Evolutionary conservation across 495 filamentous ascomycete genomes (phyloP).

Genomic region (Chaetomium fimeti): DNA sequence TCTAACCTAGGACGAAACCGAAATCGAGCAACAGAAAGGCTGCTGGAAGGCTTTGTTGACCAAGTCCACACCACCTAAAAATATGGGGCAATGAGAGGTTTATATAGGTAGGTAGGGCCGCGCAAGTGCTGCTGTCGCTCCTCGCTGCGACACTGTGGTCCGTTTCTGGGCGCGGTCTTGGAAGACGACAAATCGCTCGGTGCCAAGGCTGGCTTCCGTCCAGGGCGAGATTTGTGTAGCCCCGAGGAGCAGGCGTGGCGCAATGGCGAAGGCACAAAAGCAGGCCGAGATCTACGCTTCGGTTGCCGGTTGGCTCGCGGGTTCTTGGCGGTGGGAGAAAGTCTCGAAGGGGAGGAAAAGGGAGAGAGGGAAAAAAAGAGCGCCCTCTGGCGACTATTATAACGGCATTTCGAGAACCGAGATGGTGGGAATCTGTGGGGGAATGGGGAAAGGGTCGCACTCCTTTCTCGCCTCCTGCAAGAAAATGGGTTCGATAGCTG

Average conservation of each 20-base stretch:
- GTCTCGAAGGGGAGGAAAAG: conserved; percentile 15
- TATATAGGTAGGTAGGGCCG: conserved; percentile 16
- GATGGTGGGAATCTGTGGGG: conserved; percentile 7
- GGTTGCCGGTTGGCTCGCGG: conserved; percentile 30
- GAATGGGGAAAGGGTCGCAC: neutral
- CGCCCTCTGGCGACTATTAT: conserved; percentile 21
- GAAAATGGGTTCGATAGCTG: conserved; percentile 18
- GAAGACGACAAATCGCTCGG: conserved; percentile 26
- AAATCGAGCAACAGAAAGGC: conserved; percentile 15
- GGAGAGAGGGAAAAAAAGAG: conserved; percentile 7
- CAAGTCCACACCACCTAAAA: neutral
- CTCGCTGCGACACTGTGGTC: conserved; percentile 14
- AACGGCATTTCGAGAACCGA: conserved; percentile 20
- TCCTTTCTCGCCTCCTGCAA: conserved; percentile 13
- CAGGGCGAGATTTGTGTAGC: conserved; percentile 40
- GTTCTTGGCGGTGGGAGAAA: conserved; percentile 28
- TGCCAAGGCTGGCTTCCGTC: conserved; percentile 34
- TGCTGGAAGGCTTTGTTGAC: conserved; percentile 6
- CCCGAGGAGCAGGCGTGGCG: conserved; percentile 32
- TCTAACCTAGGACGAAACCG: neutral
- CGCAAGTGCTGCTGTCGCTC: neutral
- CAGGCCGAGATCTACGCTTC: conserved; percentile 35
- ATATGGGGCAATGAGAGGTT: neutral
- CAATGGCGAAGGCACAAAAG: conserved; percentile 29
- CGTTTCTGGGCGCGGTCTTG: conserved; percentile 15